Evolutionary conservation across 768 basidiomycete species (phyloP).

Genomic region (Harrya chromipes): DNA sequence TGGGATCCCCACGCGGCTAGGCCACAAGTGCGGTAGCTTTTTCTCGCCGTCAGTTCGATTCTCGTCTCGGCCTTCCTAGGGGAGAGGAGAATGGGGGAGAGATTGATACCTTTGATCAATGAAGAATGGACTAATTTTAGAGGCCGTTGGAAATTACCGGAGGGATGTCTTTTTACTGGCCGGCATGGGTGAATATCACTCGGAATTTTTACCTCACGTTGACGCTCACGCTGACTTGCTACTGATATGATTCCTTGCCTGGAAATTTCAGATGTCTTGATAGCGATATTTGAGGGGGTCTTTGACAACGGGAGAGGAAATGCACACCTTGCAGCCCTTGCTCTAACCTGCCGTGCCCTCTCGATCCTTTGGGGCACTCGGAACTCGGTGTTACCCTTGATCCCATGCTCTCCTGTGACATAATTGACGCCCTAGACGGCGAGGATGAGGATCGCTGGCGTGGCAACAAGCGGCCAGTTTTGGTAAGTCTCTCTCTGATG

Average conservation of each 20-base stretch:
- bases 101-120: no score
- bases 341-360: constrained; percentile 20
- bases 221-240: no score
- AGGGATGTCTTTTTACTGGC: no score
- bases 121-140: no score
- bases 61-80: no score
- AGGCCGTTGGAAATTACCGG: no score
- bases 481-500: constrained; percentile 6
- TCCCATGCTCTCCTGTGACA: constrained; percentile 12
- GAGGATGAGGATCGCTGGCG: constrained; percentile 14
- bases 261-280: constrained; percentile 17
- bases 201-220: no score
- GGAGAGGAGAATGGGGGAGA: no score
- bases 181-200: no score
- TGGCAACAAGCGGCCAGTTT: background rate
- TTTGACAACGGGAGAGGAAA: constrained; percentile 7
- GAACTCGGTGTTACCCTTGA: constrained; percentile 14
- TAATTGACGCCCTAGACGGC: constrained; percentile 13
- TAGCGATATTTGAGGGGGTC: constrained; percentile 16
- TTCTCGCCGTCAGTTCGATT: no score
- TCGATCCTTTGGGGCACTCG: constrained; percentile 22
- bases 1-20: no score
- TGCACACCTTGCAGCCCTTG: constrained; percentile 12
- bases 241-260: constrained; percentile 5
- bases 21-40: no score